These are phyloP conservation scores for Phaseolus coccineus DNA, from an alignment of 331 rosid genomes.

Conservation along the genomic window DNA sequence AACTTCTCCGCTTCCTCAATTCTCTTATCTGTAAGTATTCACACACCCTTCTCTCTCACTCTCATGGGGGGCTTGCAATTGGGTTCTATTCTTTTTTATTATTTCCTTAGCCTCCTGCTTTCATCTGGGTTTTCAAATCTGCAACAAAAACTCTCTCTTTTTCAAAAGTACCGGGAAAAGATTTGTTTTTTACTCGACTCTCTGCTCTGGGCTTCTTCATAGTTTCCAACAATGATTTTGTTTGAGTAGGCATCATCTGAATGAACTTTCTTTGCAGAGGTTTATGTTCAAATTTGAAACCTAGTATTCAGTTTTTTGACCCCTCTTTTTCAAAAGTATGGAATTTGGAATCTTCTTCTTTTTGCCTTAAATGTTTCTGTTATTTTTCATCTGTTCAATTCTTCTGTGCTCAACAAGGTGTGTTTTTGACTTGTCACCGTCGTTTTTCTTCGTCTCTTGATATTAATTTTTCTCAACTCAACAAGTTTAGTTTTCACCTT, in stretches of 20 bases:
- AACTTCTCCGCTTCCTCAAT: background rate
- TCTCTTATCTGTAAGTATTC: constrained; percentile 47
- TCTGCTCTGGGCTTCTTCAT: background rate
- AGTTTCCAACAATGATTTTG: background rate
- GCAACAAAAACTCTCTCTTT: background rate
- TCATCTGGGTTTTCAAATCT: constrained; percentile 36
- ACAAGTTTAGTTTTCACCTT: background rate
- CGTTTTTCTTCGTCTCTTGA: background rate
- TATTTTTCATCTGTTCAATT: background rate
- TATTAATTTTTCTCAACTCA: background rate
- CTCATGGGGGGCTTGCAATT: constrained; percentile 23
- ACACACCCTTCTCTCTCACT: constrained; percentile 1
- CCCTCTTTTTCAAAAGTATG: constrained; percentile 2
- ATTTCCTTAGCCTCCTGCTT: background rate
- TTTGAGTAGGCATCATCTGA: background rate
- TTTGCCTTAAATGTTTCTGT: constrained; percentile 1
- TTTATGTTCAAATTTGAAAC: constrained; percentile 18
- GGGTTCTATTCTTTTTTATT: background rate
- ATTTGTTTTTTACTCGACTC: background rate
- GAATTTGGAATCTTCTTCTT: background rate
- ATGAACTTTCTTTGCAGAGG: background rate
- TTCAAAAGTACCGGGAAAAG: background rate
- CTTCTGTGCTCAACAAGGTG: background rate
- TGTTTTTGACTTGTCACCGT: background rate
- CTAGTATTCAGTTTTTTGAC: background rate